Evolutionary conservation across 768 basidiomycete genomes (phyloP).

Genomic region (Mycena haematopus): DNA sequence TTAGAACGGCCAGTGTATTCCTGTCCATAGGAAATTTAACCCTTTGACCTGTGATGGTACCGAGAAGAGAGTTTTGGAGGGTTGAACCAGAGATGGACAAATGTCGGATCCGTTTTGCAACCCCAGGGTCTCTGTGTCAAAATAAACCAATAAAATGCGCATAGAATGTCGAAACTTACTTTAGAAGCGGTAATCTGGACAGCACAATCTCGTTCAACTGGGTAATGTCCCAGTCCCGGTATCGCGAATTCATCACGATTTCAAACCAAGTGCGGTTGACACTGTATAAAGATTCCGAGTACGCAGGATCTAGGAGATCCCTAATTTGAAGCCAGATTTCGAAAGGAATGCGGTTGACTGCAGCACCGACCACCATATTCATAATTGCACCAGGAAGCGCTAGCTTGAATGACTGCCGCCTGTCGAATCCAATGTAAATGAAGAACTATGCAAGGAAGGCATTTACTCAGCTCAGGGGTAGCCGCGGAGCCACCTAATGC

Average conservation of each 20-base stretch:
- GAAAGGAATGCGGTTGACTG: constrained; percentile 23
- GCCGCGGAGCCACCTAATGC: too few relatives aligned
- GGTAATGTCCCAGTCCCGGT: constrained; percentile 21
- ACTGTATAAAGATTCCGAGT: constrained; percentile 17
- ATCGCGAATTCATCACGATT: constrained; percentile 26
- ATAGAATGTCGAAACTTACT: background rate
- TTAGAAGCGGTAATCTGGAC: constrained; percentile 11
- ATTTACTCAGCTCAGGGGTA: too few relatives aligned
- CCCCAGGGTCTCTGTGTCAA: constrained; percentile 14
- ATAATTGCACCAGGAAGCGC: too few relatives aligned
- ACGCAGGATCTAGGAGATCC: constrained; percentile 6
- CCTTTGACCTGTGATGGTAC: constrained; percentile 4
- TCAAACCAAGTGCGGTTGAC: constrained; percentile 28
- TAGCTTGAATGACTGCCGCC: too few relatives aligned
- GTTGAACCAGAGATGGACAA: constrained; percentile 8
- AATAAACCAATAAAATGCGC: background rate
- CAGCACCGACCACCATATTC: background rate
- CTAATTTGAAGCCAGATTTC: constrained; percentile 30
- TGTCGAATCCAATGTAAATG: background rate
- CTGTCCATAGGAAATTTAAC: constrained; percentile 17
- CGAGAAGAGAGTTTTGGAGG: constrained; percentile 13
- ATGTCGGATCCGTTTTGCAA: constrained; percentile 16
- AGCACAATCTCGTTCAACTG: background rate
- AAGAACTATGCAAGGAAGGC: too few relatives aligned
- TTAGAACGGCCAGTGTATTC: constrained; percentile 10